phyloP scores from a whole-genome alignment of 2,329 filamentous ascomycete genomes.

The Saccharata proteae region DNA sequence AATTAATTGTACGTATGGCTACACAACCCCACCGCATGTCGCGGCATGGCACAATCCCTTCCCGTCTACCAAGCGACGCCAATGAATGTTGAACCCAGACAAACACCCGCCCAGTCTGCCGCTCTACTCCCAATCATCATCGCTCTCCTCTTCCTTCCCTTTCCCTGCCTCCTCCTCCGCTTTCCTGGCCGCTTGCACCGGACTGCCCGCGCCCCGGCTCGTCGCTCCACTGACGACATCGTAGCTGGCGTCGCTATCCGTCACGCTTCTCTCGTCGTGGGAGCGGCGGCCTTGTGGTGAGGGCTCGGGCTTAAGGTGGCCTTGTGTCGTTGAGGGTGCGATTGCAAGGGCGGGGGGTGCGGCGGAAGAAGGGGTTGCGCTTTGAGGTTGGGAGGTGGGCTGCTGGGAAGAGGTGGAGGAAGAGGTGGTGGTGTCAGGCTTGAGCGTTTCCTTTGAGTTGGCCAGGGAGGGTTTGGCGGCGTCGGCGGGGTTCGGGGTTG shows the following conservation, averaged over 20 bases:
- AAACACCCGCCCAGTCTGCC: no score
- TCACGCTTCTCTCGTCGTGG: slow-evolving; percentile 63
- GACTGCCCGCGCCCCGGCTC: slow-evolving; percentile 63
- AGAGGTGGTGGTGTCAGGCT: slow-evolving; percentile 15
- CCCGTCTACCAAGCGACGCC: no score
- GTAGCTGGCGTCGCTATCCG: slow-evolving; percentile 91
- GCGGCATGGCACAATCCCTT: no score
- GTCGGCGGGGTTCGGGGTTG: slow-evolving; percentile 10
- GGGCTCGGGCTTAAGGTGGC: slow-evolving; percentile 13
- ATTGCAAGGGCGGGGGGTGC: no score
- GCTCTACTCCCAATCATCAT: slow-evolving; percentile 70
- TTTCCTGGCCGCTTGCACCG: slow-evolving; percentile 42
- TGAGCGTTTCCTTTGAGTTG: slow-evolving; percentile 27
- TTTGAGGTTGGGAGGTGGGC: no score
- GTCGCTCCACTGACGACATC: slow-evolving; percentile 70
- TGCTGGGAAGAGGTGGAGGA: no score
- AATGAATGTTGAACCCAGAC: no score
- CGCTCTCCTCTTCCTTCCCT: slow-evolving; percentile 44
- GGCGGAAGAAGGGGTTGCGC: no score
- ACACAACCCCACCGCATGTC: no score
- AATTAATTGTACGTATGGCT: no score
- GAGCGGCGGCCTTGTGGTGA: slow-evolving; percentile 42
- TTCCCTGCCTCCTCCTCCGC: slow-evolving; percentile 8
- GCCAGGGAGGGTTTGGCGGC: slow-evolving; percentile 16
- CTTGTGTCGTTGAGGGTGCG: no score